phyloP scores from a whole-genome alignment of 768 basidiomycete genomes.

The Artomyces pyxidatus region DNA sequence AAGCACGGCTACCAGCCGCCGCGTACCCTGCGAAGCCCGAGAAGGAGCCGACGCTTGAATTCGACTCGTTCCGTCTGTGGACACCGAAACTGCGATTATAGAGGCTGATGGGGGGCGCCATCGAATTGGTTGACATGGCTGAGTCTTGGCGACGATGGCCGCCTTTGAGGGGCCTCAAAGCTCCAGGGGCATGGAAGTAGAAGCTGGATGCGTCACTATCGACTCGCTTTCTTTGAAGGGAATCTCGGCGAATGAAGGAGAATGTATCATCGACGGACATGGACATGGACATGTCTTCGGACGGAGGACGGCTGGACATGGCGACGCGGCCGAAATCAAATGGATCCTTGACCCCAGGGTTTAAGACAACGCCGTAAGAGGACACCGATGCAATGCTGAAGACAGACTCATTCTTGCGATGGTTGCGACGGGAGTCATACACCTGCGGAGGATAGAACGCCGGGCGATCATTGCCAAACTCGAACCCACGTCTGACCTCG shows the following conservation, averaged over 20 bases:
- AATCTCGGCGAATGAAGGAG: constrained; percentile 40
- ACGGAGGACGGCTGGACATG: constrained; percentile 46
- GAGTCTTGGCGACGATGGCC: constrained; percentile 57
- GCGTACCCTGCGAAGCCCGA: constrained; percentile 48
- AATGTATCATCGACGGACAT: constrained; percentile 65
- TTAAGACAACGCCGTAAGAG: constrained; percentile 63
- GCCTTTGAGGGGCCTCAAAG: constrained; percentile 29
- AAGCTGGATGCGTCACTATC: constrained; percentile 76
- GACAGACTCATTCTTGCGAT: constrained; percentile 47
- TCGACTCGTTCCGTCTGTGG: constrained; percentile 49
- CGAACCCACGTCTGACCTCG: constrained; percentile 73
- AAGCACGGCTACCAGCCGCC: constrained; percentile 43
- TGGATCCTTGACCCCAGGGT: constrained; percentile 57
- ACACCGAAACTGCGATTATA: constrained; percentile 59
- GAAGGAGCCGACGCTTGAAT: constrained; percentile 47
- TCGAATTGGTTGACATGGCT: constrained; percentile 39
- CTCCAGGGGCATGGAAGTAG: constrained; percentile 46
- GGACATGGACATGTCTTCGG: constrained; percentile 51
- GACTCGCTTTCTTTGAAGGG: constrained; percentile 43
- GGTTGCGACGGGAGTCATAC: constrained; percentile 28
- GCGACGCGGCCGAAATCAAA: constrained; percentile 50
- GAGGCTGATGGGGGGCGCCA: constrained; percentile 61
- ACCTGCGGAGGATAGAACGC: constrained; percentile 55
- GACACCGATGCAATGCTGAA: constrained; percentile 76
- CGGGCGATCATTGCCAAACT: constrained; percentile 55